Conservation (phyloP, 106 monocot genomes). For the Allium cepa region DNA sequence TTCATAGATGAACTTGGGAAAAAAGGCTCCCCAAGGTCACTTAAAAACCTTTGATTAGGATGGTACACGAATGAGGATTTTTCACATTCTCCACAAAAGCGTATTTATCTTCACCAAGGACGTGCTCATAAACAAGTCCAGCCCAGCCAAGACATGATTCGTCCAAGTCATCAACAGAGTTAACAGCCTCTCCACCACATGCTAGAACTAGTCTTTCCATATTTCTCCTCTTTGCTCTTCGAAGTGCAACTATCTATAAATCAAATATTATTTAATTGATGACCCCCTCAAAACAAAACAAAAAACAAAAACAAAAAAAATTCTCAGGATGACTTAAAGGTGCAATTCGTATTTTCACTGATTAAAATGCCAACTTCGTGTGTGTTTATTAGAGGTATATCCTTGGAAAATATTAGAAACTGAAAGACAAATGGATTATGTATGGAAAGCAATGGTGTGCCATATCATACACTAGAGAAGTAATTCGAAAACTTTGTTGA, state of each 20-base stretch:
- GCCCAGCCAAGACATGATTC: slow-evolving; percentile 89
- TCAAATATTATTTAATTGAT: not conserved
- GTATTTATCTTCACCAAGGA: slow-evolving; percentile 95
- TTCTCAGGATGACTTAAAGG: too few relatives aligned
- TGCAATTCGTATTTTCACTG: too few relatives aligned
- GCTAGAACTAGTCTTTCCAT: slow-evolving; percentile 94
- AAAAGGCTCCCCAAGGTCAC: not conserved
- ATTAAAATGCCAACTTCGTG: too few relatives aligned
- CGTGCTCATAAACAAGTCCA: slow-evolving; percentile 94
- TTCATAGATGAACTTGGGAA: not conserved
- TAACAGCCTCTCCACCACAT: slow-evolving; percentile 94
- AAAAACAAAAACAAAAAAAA: too few relatives aligned
- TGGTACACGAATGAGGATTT: slow-evolving; percentile 88
- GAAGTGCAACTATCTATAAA: slow-evolving; percentile 75
- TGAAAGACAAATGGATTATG: too few relatives aligned
- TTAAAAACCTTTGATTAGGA: slow-evolving; percentile 82
- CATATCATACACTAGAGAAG: too few relatives aligned
- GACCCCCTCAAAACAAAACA: too few relatives aligned
- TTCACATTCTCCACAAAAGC: slow-evolving; percentile 95
- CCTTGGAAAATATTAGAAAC: too few relatives aligned
- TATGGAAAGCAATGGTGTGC: too few relatives aligned
- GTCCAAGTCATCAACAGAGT: slow-evolving; percentile 87
- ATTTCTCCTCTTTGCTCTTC: slow-evolving; percentile 97
- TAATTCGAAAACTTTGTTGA: too few relatives aligned
- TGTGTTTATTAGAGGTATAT: too few relatives aligned